A percentile compares a stretch with the other conserved stretches of the same genome.
Conservation (phyloP, 805 yeast species). For the Zygotorulaspora florentina region DNA sequence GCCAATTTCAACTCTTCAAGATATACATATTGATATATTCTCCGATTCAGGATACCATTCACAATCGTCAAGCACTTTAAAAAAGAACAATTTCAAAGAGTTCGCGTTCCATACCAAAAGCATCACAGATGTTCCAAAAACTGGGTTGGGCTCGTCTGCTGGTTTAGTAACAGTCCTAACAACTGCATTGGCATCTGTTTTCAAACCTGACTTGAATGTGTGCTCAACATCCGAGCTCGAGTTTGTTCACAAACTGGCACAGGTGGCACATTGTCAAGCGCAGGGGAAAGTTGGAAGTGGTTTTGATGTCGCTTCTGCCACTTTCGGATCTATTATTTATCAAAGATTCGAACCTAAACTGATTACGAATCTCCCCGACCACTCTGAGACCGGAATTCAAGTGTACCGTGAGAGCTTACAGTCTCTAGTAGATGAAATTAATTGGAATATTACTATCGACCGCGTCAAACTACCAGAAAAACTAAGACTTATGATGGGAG, state of each 20-base stretch:
- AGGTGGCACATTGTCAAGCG: slow-evolving; percentile 86
- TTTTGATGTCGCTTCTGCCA: slow-evolving; percentile 94
- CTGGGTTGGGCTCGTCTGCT: slow-evolving; percentile 96
- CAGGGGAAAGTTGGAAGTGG: slow-evolving; percentile 97
- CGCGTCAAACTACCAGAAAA: slow-evolving; percentile 64
- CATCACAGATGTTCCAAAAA: slow-evolving; percentile 76
- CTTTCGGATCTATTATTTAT: slow-evolving; percentile 83
- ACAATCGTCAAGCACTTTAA: slow-evolving; percentile 44
- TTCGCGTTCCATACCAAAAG: slow-evolving; percentile 59
- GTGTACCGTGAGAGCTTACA: slow-evolving; percentile 34
- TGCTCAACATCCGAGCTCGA: slow-evolving; percentile 22
- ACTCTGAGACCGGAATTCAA: slow-evolving; percentile 12
- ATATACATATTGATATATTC: slow-evolving; percentile 54
- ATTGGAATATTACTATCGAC: slow-evolving; percentile 60
- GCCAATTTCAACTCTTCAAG: slow-evolving; percentile 22
- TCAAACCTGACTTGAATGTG: slow-evolving; percentile 36
- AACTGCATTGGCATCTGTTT: slow-evolving; percentile 57
- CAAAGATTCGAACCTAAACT: slow-evolving; percentile 63
- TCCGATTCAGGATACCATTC: slow-evolving; percentile 92
- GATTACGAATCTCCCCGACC: slow-evolving; percentile 39
- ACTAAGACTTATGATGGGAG: slow-evolving; percentile 82
- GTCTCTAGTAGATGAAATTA: slow-evolving; percentile 38
- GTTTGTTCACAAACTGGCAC: slow-evolving; percentile 77
- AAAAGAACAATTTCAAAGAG: slow-evolving; percentile 35
- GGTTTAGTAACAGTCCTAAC: slow-evolving; percentile 81